Base-by-base conservation (phyloP, 139 green algal genomes). In the Micractinium conductrix region DNA sequence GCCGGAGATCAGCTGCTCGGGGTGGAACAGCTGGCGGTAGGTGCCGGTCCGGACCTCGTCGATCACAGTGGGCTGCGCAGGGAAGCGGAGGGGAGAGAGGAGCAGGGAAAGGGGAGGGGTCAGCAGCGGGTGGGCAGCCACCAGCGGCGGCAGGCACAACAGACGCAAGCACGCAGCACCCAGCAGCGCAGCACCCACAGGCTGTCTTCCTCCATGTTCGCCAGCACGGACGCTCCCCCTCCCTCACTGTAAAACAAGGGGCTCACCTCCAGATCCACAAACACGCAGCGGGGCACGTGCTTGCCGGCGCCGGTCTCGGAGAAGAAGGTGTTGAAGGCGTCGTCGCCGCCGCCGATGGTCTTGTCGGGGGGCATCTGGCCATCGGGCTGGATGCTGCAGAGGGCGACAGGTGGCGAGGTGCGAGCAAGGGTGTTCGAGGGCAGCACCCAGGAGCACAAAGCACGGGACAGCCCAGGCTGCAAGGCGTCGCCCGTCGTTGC, bases 291-390 rank as follows among this genome's bases (percentile, higher is more conserved):
- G 43, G 95, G 95, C 60, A 98, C 95, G 91, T 98, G 95, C 94
- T 98, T 98, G 91, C 96, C 96, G 84, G 95, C 95, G 69, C 95
- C 96, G 53, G 95, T 99, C 94, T 99, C 96, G 53, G 91, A 96
- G 93, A 99, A 98, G 92, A 98, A 99, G 90, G 96, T 98, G 92
- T 97, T 98, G 95, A 98, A 98, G 65, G 95, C 95, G 81, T 98
- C 95, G 83, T 98, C 96, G 80, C 90, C 91, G 50, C 80, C 92
- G 70, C 95, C 95, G 80, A 97, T 95, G 84, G 95, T 97, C 94
- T 98, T 98, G 93, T 98, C 97, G 62, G 87, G 91, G 76, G 97
- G 96, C 95, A 99, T 99, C 91, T 97, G 95, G 87, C 97, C 97
- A 94, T 98, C 95, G 67, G 94, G 95, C 91, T 99, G 96, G 88